These are phyloP conservation scores for Ilyonectria destructans DNA, from an alignment of 2,329 filamentous ascomycete genomes.

Conservation along the genomic window DNA sequence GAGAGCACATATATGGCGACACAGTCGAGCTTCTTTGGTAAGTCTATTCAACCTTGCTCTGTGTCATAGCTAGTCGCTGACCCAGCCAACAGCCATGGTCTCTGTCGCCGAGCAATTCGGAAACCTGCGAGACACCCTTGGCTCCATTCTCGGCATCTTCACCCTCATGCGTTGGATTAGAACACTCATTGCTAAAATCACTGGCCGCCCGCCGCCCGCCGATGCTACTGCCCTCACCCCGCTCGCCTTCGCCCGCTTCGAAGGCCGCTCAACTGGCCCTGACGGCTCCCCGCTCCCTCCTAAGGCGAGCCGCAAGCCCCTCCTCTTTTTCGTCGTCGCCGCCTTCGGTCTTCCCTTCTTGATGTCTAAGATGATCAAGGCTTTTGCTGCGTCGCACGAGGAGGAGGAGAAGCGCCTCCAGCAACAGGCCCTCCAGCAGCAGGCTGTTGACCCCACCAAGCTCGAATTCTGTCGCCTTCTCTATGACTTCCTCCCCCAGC, in stretches of 20 bases:
- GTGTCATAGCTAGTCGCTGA: constrained; percentile 23
- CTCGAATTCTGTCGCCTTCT: constrained; percentile 96
- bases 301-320: constrained; percentile 92
- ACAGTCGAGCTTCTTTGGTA: constrained; percentile 98
- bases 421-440: constrained; percentile 66
- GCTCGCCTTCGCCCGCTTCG: constrained; percentile 91
- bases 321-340: constrained; percentile 94
- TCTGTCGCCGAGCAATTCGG: constrained; percentile 98
- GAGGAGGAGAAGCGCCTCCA: constrained; percentile 79
- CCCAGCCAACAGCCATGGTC: constrained; percentile 83
- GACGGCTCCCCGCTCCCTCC: constrained; percentile 77
- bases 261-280: constrained; percentile 75
- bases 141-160: constrained; percentile 95
- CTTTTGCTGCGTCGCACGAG: constrained; percentile 87
- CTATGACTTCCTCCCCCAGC: constrained; percentile 93
- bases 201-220: constrained; percentile 90
- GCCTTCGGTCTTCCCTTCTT: constrained; percentile 97
- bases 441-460: constrained; percentile 86
- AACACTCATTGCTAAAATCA: constrained; percentile 91
- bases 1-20: constrained; percentile 99
- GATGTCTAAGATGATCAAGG: constrained; percentile 95
- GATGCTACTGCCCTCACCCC: constrained; percentile 91
- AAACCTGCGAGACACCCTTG: constrained; percentile 92
- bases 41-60: constrained; percentile 49
- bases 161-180: constrained; percentile 96